These are phyloP conservation scores for Elaphomyces granulatus DNA, from an alignment of 495 filamentous ascomycete genomes.

Conservation along the genomic window DNA sequence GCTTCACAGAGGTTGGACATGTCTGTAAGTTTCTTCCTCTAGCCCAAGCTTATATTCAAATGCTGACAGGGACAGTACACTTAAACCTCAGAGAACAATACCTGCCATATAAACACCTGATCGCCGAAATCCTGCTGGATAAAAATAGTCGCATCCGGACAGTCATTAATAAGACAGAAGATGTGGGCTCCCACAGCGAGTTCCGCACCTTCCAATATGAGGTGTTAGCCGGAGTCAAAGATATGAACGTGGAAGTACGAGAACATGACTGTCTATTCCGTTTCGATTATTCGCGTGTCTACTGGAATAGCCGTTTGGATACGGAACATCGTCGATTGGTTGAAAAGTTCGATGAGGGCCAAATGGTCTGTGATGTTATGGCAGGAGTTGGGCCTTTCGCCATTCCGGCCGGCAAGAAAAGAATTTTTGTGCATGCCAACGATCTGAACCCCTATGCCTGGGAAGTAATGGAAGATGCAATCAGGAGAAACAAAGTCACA, in stretches of 20 bases:
- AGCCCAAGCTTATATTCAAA: background rate
- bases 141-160: constrained; percentile 71
- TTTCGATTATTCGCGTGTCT: constrained; percentile 61
- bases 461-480: constrained; percentile 50
- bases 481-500: constrained; percentile 63
- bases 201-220: constrained; percentile 93
- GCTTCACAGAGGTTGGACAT: constrained; percentile 79
- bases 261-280: constrained; percentile 36
- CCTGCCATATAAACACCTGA: constrained; percentile 66
- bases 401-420: constrained; percentile 75
- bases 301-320: constrained; percentile 89
- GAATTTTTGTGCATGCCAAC: constrained; percentile 92
- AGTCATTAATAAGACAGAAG: constrained; percentile 90
- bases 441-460: constrained; percentile 89
- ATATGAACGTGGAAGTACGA: constrained; percentile 63
- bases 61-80: constrained; percentile 39
- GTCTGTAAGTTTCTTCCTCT: constrained; percentile 42
- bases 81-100: constrained; percentile 76
- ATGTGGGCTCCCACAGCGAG: constrained; percentile 68
- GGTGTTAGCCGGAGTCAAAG: constrained; percentile 62
- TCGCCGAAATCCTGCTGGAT: constrained; percentile 71
- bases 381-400: constrained; percentile 94
- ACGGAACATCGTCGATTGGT: constrained; percentile 77
- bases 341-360: constrained; percentile 60
- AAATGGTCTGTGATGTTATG: constrained; percentile 95